A percentile compares a stretch with the other conserved stretches of the same genome.
These are phyloP conservation scores for Abrus precatorius DNA, from an alignment of 306 rosid genomes.

Conservation along the genomic window DNA sequence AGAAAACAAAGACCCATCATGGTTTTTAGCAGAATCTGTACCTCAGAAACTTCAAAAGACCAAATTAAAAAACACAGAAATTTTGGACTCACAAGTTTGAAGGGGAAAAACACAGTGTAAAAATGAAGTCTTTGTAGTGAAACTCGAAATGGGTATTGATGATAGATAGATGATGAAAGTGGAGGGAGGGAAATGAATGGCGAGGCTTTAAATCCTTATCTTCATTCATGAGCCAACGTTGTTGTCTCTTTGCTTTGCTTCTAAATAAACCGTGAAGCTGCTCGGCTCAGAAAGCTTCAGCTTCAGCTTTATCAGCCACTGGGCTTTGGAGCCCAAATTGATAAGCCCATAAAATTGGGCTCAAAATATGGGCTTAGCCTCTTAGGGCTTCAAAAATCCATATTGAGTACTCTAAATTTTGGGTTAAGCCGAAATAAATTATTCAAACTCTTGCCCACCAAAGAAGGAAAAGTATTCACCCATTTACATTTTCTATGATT, in stretches of 20 bases:
- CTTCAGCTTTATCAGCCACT: neutral
- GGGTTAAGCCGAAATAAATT: too few species aligned
- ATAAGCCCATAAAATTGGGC: neutral
- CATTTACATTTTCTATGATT: neutral
- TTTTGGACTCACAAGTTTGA: conserved; percentile 10
- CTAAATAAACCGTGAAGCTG: conserved; percentile 28
- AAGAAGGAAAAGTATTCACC: neutral
- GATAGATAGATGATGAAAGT: conserved; percentile 53
- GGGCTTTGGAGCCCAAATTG: conserved; percentile 42
- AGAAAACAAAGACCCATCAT: conserved; percentile 48
- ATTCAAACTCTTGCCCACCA: neutral
- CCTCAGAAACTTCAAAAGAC: conserved; percentile 57
- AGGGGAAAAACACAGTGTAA: neutral
- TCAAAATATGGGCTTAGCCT: neutral
- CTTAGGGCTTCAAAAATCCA: neutral
- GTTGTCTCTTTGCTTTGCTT: conserved; percentile 28
- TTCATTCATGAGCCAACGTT: conserved; percentile 34
- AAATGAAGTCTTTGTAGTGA: conserved; percentile 42
- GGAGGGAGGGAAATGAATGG: conserved; percentile 83
- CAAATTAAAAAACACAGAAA: conserved; percentile 19
- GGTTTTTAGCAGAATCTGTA: conserved; percentile 46
- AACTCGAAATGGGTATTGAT: conserved; percentile 48
- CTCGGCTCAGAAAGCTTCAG: conserved; percentile 40
- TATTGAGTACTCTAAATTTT: neutral
- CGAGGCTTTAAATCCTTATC: conserved; percentile 92